Evolutionary conservation across 768 basidiomycete genomes (phyloP), one percentile per base, ranked within the genome.

Genomic region (Boletus eberwhitei): DNA sequence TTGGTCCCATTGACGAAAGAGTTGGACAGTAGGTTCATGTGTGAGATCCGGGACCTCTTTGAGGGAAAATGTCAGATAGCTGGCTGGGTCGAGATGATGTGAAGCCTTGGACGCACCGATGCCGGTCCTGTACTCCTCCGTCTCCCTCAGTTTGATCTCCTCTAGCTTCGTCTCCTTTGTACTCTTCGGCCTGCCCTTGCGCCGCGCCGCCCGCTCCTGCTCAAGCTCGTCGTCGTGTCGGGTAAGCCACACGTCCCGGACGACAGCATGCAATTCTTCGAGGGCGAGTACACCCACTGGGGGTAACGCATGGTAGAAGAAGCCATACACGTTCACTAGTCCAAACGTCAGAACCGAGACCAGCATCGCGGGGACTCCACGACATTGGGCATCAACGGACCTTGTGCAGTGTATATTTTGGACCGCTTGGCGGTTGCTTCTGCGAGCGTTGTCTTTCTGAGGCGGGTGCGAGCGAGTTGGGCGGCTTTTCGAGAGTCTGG

Each of bases 401-500:
- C 83, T 64, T 81, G 74, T 3, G 75, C 69, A 41, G 77, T 70
- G 42, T 85, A 75, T 64, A 83, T 87, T 64, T 85, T 78, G 5
- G 67, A 66, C 24, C 88, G 79, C 60, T 83, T 84, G 8, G 75
- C 74, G 9, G 79, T 73, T 5, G 80, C 74, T 53, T 79, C 79
- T 13, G 77, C 77, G 17, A 93, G 75, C 66, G 85, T 90, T 21
- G 77, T 77, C 61, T 88, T 89, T 57, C 91, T 79, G 37, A 88
- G 68, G 22, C 85, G 81, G 52, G 81, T 77, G 21, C 90, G 81
- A 16, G 80, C 75, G 14, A 91, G 76, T 64, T 92, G 90, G 13
- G 78, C 83, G 3, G 91, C 91, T 73, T 93, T 93, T 57, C 91
- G 79, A 21, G 91, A 93, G 44, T 86, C 77, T 5, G 91, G 91